Evolutionary conservation across 345 rosid species (phyloP).

Genomic region (Fremontodendron californicum): DNA sequence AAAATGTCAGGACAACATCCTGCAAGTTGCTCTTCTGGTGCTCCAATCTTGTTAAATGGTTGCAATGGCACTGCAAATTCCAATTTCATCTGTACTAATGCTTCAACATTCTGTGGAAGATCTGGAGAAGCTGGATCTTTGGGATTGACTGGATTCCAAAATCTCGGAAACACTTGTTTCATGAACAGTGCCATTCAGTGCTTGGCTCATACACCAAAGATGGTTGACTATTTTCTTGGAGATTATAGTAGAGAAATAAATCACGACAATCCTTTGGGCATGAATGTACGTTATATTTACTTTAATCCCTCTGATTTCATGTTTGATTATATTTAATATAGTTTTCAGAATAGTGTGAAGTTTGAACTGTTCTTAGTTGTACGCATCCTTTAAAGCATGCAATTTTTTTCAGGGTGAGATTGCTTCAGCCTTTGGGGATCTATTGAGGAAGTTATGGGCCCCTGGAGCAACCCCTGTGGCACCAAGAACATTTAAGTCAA

Average conservation of each 20-base stretch:
- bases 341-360: constrained; percentile 7
- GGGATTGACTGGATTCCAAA: constrained; percentile 94
- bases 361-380: constrained; percentile 13
- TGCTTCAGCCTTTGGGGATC: constrained; percentile 90
- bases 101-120: constrained; percentile 49
- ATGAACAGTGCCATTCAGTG: constrained; percentile 98
- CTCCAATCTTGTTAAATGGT: constrained; percentile 46
- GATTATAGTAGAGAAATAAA: constrained; percentile 87
- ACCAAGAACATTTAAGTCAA: constrained; percentile 86
- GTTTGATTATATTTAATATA: background rate
- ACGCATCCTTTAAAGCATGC: constrained; percentile 2
- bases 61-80: constrained; percentile 41
- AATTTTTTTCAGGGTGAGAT: constrained; percentile 73
- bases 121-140: constrained; percentile 88
- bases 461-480: constrained; percentile 84
- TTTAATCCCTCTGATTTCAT: constrained; percentile 5
- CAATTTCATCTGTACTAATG: constrained; percentile 37
- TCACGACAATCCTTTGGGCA: constrained; percentile 83
- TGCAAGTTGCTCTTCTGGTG: constrained; percentile 31
- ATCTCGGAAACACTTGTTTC: constrained; percentile 98
- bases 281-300: constrained; percentile 62
- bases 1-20: constrained; percentile 45
- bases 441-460: constrained; percentile 88
- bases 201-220: constrained; percentile 96
- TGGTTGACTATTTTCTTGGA: constrained; percentile 90